Evolutionary conservation across 73 alveolate species (phyloP), one percentile per base, ranked within the genome.

Genomic region (Tetrahymena borealis): DNA sequence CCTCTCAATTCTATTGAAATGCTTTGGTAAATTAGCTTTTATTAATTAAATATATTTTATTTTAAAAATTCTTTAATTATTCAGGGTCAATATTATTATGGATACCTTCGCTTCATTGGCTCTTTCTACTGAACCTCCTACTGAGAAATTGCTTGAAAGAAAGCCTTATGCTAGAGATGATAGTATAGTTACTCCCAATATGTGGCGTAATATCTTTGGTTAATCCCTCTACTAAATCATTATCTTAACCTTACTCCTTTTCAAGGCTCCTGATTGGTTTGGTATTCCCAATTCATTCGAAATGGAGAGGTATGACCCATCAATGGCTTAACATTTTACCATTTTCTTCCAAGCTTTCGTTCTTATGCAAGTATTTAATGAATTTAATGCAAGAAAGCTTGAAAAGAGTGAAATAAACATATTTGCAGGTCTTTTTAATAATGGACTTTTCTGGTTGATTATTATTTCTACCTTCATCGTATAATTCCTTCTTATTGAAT

Each of bases 91-190:
- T 92, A 95, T 97, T 42, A 97, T 97, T 78, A 97, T 97, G 98
- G 99, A 97, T 91, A 94, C 98, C 13, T 94, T 95, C 90, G 99
- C 99, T 39, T 97, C 99, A 7, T 91, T 98, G 15, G 99, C 99
- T 42, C 96, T 98, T 60, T 99, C 99, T 13, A 98, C 99, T 37
- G 99, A 98, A 90, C 99, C 99, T 39, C 99, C 99, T 32, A 90
- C 92, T 60, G 96, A 91, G 20, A 97, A 95, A n/a, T 92, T 98
- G 78, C 94, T 98, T 32, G 94, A 94, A 43, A 94, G 97, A 92
- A 85, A 90, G 79, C 99, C 99, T 5, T 96, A 97, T 77, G 94
- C 94, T 90, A 96, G 96, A 92, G 97, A 94, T 41, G 99, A 98
- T 42, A 90, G 95, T 24, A 97, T 98, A 33, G 94, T 97, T 4